Base-by-base conservation (phyloP, 768 basidiomycete species). In the Xerocomus spinulosus region DNA sequence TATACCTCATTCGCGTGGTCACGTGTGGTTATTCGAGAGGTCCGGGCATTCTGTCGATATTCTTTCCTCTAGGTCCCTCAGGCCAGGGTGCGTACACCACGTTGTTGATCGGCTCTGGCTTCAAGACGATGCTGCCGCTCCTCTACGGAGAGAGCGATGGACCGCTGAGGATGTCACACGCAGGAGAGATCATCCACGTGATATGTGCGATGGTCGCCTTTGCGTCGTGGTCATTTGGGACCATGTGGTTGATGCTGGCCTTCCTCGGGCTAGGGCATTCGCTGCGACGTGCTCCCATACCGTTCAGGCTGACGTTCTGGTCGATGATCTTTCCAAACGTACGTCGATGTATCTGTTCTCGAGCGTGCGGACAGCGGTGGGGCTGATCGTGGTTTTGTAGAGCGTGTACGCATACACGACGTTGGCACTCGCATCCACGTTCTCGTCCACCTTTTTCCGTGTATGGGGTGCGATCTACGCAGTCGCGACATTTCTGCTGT, bases 21-120 rank as follows among this genome's bases (percentile, higher is more conserved):
- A 51, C 80, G 9, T 59, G 79, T 55, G 83, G 82, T 9, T 70
- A 80, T 42, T 75, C 81, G 2, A 66, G 69, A 4, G 76, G 75
- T 20, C 56, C 59, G 3, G 63, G 64, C 13, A 71, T 84, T 41
- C 63, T 85, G 48, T 80, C 81, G 5, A 71, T 78, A 4, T 88
- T 88, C 63, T 72, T 90, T n/a, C 85, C 86, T 0, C 64, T 89
- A 2, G 88, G 88, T 3, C 85, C 87, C 0, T 77, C 77, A 44
- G 85, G 81, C 20, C 86, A 89, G 59, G 76, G 81, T 9, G 82
- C 81, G 2, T 81, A 74, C 53, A 71, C 78, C 2, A 60, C 82
- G 30, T 66, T 82, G 15, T 56, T 82, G 6, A 73, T 81, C n/a
- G 82, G 82, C 9, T 70, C 76, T 14, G 73, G 68, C 42, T 70